Percentiles rank a stretch among this genome's conserved stretches.
Evolutionary conservation across 1,284 basidiomycete genomes (phyloP).

Genomic region (Mrakiaceae sp.): DNA sequence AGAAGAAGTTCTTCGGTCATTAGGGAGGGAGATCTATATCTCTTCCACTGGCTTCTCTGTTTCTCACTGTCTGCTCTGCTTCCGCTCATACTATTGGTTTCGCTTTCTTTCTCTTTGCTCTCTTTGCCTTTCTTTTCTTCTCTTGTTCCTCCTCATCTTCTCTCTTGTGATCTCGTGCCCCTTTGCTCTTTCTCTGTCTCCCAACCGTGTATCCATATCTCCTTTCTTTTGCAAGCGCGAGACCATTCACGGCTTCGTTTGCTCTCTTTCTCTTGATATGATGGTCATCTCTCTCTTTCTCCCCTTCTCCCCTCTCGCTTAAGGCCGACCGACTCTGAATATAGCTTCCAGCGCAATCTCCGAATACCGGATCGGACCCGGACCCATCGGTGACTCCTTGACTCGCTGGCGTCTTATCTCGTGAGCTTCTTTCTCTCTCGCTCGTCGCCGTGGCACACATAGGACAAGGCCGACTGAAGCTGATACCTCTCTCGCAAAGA

Average conservation of each 20-base stretch:
- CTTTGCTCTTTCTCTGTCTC: constrained; percentile 27
- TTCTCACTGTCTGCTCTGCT: not conserved
- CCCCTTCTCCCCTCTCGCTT: not conserved
- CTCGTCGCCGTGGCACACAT: too few species aligned
- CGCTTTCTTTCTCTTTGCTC: not conserved
- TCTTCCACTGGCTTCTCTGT: not conserved
- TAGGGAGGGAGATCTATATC: not conserved
- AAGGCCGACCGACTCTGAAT: too few species aligned
- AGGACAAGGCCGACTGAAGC: too few species aligned
- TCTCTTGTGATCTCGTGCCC: constrained; percentile 30
- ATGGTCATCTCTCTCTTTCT: not conserved
- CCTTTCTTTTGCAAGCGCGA: constrained; percentile 40
- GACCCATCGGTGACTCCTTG: too few species aligned
- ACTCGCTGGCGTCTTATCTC: too few species aligned
- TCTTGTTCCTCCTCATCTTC: constrained; percentile 18
- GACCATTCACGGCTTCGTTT: constrained; percentile 54
- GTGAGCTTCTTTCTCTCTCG: too few species aligned
- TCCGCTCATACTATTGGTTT: not conserved
- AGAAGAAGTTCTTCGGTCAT: constrained; percentile 37
- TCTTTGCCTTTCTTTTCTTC: not conserved
- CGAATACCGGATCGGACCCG: too few species aligned
- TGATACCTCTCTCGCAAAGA: too few species aligned
- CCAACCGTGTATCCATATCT: constrained; percentile 4
- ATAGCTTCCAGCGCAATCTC: too few species aligned
- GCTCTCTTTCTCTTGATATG: not conserved